phyloP scores from a whole-genome alignment of 1,284 basidiomycete species.

The Apiotrichum gracile region DNA sequence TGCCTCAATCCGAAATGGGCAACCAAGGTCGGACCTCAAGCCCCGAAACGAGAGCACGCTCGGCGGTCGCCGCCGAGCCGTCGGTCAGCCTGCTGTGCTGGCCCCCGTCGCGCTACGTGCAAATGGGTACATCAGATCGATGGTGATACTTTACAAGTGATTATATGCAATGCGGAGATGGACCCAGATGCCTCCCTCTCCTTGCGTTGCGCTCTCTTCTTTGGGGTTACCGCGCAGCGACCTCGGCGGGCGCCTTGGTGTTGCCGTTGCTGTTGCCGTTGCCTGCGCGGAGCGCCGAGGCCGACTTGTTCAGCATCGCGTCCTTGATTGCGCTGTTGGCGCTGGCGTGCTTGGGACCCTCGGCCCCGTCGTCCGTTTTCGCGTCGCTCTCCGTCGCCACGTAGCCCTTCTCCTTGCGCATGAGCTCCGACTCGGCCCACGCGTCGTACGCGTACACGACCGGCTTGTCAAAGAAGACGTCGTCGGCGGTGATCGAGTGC shows the following conservation, averaged over 20 bases:
- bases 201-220: not conserved
- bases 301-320: not conserved
- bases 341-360: not conserved
- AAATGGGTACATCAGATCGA: constrained; percentile 1
- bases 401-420: not conserved
- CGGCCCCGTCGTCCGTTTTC: not conserved
- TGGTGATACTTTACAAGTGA: constrained; percentile 2
- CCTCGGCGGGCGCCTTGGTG: not conserved
- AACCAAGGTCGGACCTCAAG: too few relatives aligned
- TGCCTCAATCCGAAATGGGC: too few relatives aligned
- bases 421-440: constrained; percentile 30
- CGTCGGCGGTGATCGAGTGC: constrained; percentile 29
- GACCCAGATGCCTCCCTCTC: constrained; percentile 1
- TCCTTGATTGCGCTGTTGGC: not conserved
- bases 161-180: constrained; percentile 4
- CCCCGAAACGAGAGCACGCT: too few relatives aligned
- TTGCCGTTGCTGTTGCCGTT: not conserved
- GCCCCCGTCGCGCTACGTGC: not conserved
- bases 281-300: not conserved
- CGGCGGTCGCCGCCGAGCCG: not conserved
- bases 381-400: not conserved
- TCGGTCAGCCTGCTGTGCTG: not conserved
- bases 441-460: constrained; percentile 46
- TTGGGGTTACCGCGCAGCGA: not conserved
- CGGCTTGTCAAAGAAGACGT: constrained; percentile 29